A percentile compares a stretch with the other conserved stretches of the same genome.
These are phyloP conservation scores for Dendrobium catenatum DNA, from an alignment of 106 monocot genomes.

Conservation along the genomic window DNA sequence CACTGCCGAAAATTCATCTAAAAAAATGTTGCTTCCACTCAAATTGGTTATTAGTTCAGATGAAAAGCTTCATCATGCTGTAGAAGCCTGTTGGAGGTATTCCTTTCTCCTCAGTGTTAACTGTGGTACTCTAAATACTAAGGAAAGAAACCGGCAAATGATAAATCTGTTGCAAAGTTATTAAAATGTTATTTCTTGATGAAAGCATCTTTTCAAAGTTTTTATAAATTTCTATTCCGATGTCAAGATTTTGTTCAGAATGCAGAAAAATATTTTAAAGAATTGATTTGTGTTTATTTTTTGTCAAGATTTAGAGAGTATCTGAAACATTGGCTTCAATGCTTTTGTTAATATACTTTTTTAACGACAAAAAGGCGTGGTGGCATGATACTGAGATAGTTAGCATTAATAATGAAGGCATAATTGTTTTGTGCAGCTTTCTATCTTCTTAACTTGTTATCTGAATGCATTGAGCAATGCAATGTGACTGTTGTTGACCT, in stretches of 20 bases:
- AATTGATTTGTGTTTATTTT: neutral
- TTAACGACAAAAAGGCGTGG: neutral
- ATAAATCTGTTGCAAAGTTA: neutral
- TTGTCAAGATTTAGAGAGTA: neutral
- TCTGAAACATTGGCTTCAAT: neutral
- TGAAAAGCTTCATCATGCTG: neutral
- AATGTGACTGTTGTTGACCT: too few species aligned
- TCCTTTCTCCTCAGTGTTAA: neutral
- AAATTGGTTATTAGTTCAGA: conserved; percentile 1
- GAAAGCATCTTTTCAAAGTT: neutral
- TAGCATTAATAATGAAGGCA: neutral
- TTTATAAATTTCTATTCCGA: neutral
- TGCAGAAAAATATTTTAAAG: neutral
- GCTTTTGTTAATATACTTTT: neutral
- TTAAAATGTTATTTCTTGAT: neutral
- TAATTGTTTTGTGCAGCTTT: neutral
- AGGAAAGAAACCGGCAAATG: neutral
- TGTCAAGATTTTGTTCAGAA: neutral
- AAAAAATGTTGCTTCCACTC: conserved; percentile 2
- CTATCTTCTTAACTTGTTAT: too few species aligned
- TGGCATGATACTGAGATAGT: neutral
- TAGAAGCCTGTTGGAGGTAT: conserved; percentile 8
- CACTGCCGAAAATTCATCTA: neutral
- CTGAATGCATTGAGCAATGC: too few species aligned
- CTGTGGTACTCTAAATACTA: neutral